Evolutionary conservation across 2,329 filamentous ascomycete species (phyloP), one percentile per base, ranked within the genome.

Genomic region (Onygena corvina): DNA sequence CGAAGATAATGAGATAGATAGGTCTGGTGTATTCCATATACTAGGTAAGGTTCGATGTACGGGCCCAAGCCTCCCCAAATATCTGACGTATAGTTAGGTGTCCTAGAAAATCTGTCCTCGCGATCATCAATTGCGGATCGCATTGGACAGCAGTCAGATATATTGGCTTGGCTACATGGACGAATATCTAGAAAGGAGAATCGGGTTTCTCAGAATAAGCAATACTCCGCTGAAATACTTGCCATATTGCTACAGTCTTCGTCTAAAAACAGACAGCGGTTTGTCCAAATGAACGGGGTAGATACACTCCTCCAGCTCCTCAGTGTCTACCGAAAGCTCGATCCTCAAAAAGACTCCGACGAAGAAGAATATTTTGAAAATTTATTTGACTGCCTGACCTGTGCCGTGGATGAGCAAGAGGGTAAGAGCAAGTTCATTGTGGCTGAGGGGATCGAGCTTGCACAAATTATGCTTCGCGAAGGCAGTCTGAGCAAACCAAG

Each of bases 361-460:
- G 92, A 96, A 64, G 89, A 94, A 62, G 92, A 98, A 68, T 95
- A 86, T 63, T 85, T 93, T 62, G 87, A 94, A 66, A 94, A 98
- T 56, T 63, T 95, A 0, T 98, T 98, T 63, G 89, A 94, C 60
- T 79, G 82, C 1, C 64, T 96, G 14, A 85, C 86, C 0, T 93
- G 85, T 57, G 69, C 94, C 1, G 84, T 83, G 0, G 85, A 94
- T 58, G 83, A 87, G 51, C 64, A 74, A 0, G 67, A 75, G 3
- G 89, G 89, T 4, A 95, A 95, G 64, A 61, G 68, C 7, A 86
- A 86, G 52, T 92, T 96, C 54, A 62, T 94, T 29, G 85, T 92
- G 57, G 88, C 86, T 1, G 92, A 98, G 68, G 92, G 92, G 31
- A 77, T 94, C 8, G 92, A 98, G 63, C 76, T 98, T 4, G 86